A percentile compares a stretch with the other conserved stretches of the same genome.
Conservation (phyloP, 2,329 filamentous ascomycete species). For the Biscogniauxia mediterranea region DNA sequence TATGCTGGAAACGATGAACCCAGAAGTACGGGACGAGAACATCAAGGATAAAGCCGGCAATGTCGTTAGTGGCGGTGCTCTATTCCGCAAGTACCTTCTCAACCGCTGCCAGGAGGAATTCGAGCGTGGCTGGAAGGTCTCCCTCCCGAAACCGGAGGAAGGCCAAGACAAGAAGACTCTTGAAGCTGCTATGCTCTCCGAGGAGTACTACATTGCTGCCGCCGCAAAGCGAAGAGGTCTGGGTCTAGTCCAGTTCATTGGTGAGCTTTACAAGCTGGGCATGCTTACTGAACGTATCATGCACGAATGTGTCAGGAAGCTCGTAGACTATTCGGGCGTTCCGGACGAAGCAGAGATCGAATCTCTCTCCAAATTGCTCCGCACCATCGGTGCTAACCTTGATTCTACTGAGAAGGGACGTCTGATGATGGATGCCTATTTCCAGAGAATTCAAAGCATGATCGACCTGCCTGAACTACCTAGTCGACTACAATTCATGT, state of each 20-base stretch:
- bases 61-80: constrained; percentile 83
- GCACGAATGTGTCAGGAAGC: constrained; percentile 97
- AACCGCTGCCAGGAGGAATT: constrained; percentile 99
- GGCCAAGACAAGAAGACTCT: constrained; percentile 59
- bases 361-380: constrained; percentile 87
- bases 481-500: constrained; percentile 92
- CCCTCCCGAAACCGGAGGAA: constrained; percentile 70
- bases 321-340: constrained; percentile 90
- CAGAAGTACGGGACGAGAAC: constrained; percentile 91
- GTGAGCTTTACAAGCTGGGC: constrained; percentile 96
- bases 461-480: constrained; percentile 76
- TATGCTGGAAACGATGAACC: constrained; percentile 93
- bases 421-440: constrained; percentile 90
- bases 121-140: constrained; percentile 93
- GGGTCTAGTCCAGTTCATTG: constrained; percentile 98
- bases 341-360: constrained; percentile 97
- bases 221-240: constrained; percentile 95
- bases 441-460: constrained; percentile 81
- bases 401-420: constrained; percentile 80
- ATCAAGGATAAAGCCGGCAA: constrained; percentile 88
- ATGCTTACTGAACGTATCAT: constrained; percentile 99
- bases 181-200: constrained; percentile 82
- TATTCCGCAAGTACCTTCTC: constrained; percentile 98
- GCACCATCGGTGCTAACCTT: constrained; percentile 86
- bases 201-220: constrained; percentile 93